Conservation (phyloP, 805 yeast species). For the Teunomyces stri region DNA sequence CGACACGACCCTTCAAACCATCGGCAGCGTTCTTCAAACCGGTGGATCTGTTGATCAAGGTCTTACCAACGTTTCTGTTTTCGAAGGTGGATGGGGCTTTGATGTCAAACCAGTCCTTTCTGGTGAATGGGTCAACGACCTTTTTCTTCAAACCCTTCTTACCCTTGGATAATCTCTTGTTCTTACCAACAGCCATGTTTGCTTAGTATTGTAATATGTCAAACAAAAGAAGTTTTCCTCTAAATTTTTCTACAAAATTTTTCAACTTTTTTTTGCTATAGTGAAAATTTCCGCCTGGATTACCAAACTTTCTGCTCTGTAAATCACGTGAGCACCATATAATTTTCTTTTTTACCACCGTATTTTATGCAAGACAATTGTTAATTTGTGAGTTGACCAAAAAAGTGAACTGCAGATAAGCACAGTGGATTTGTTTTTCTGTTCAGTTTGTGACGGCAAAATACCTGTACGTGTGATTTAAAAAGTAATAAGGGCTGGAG, state of each 20-base stretch:
- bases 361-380: not conserved
- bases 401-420: not conserved
- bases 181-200: constrained; percentile 74
- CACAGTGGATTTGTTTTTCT: not conserved
- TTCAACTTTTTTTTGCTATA: constrained; percentile 6
- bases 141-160: constrained; percentile 99
- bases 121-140: constrained; percentile 99
- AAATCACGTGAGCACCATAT: not conserved
- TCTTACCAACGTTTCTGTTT: constrained; percentile 98
- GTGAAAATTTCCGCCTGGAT: constrained; percentile 1
- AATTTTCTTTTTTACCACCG: not conserved
- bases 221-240: constrained; percentile 6
- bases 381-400: not conserved
- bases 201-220: constrained; percentile 8
- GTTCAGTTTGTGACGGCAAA: not conserved
- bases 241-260: constrained; percentile 6
- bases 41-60: constrained; percentile 96
- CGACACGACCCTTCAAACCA: constrained; percentile 96
- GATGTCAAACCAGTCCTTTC: constrained; percentile 98
- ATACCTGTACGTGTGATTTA: not conserved
- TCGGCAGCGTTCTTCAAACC: constrained; percentile 98
- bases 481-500: not conserved
- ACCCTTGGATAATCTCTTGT: constrained; percentile 84
- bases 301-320: not conserved
- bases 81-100: constrained; percentile 99